phyloP scores from a whole-genome alignment of 768 basidiomycete genomes.

The Podaxis rugospora region DNA sequence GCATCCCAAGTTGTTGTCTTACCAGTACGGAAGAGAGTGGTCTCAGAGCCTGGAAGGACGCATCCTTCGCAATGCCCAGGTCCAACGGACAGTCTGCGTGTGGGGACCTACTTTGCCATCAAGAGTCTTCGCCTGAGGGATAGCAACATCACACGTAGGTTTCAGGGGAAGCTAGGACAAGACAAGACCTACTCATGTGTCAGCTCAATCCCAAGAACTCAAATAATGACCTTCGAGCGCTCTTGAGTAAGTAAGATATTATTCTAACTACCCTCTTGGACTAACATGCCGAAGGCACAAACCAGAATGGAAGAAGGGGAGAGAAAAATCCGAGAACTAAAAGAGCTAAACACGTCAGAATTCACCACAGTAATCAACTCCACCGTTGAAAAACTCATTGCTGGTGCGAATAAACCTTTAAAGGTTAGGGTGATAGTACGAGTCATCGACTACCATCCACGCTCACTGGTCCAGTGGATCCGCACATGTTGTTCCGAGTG shows the following conservation, averaged over 20 bases:
- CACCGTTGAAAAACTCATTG: slow-evolving; percentile 31
- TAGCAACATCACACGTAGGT: slow-evolving; percentile 22
- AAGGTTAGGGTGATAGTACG: slow-evolving; percentile 44
- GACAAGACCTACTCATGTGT: slow-evolving; percentile 38
- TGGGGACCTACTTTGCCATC: slow-evolving; percentile 43
- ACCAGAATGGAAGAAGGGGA: neutral
- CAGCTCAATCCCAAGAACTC: slow-evolving; percentile 30
- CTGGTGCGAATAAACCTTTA: slow-evolving; percentile 26
- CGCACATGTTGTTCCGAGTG: slow-evolving; percentile 50
- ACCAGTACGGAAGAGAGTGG: slow-evolving; percentile 30
- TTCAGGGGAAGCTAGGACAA: slow-evolving; percentile 45
- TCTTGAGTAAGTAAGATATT: slow-evolving; percentile 33
- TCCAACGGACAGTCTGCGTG: slow-evolving; percentile 26
- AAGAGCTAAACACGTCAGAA: neutral
- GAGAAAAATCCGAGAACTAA: neutral
- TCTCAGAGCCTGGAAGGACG: slow-evolving; percentile 41
- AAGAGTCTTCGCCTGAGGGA: slow-evolving; percentile 46
- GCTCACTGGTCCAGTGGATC: slow-evolving; percentile 41
- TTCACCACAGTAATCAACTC: neutral
- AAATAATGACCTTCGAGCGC: slow-evolving; percentile 34
- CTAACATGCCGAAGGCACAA: neutral
- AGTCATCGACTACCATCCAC: slow-evolving; percentile 53
- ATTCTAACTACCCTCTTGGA: neutral
- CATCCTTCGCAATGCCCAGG: slow-evolving; percentile 48
- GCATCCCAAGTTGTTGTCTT: slow-evolving; percentile 36